A percentile compares a stretch with the other conserved stretches of the same genome.
Conservation (phyloP, 257 asterid genomes). For the Jacaranda copaia region DNA sequence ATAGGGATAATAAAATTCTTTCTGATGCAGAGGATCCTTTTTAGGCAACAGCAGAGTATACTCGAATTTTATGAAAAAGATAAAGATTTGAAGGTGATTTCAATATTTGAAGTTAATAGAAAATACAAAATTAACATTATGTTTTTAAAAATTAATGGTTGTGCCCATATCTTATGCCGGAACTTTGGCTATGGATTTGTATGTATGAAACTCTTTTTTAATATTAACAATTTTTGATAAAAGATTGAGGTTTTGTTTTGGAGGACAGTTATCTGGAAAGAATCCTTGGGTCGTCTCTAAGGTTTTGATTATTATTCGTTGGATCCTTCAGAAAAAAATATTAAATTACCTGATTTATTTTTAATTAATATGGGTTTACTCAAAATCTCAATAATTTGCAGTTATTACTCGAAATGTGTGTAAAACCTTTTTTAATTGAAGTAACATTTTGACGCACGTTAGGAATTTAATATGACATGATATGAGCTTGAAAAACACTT, state of each 20-base stretch:
- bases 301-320: background rate
- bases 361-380: background rate
- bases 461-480: background rate
- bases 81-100: too few relatives aligned
- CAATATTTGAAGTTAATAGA: too few relatives aligned
- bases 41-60: too few relatives aligned
- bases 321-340: background rate
- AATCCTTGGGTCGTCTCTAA: conserved; percentile 22
- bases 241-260: conserved; percentile 5
- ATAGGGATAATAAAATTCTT: too few relatives aligned
- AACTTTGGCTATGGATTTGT: conserved; percentile 31
- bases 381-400: background rate
- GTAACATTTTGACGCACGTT: background rate
- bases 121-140: too few relatives aligned
- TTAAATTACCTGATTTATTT: background rate
- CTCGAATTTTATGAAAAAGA: too few relatives aligned
- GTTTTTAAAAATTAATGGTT: conserved; percentile 26
- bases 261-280: conserved; percentile 33
- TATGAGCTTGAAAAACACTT: too few relatives aligned
- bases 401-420: background rate
- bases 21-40: too few relatives aligned
- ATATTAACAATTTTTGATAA: background rate
- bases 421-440: background rate
- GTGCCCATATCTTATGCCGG: conserved; percentile 40
- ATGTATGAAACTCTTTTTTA: conserved; percentile 4